Evolutionary conservation across 2,329 filamentous ascomycete genomes (phyloP).

Genomic region (Aspergillus oerlinghausenensis): DNA sequence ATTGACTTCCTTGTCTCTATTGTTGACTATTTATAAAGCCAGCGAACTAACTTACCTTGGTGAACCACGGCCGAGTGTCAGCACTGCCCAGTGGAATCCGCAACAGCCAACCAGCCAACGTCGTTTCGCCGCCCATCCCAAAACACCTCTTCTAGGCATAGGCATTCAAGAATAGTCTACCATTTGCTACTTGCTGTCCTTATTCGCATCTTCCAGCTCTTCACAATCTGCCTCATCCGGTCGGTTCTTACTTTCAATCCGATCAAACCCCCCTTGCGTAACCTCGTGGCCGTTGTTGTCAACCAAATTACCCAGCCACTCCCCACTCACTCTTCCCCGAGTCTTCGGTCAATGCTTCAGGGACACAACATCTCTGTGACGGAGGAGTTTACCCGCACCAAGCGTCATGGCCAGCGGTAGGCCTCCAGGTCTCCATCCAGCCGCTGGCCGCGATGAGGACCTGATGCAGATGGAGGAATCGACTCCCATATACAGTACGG

Average conservation of each 20-base stretch:
- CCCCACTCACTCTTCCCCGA: conserved; percentile 4
- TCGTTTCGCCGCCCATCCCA: not conserved
- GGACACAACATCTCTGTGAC: conserved; percentile 26
- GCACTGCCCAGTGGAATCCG: not conserved
- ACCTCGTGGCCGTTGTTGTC: conserved; percentile 1
- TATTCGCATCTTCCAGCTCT: not conserved
- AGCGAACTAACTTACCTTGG: not conserved
- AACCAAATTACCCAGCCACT: conserved; percentile 3
- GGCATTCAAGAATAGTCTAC: not conserved
- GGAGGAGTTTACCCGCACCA: conserved; percentile 33
- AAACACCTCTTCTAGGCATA: not conserved
- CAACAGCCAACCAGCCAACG: not conserved
- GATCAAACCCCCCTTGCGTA: conserved; percentile 5
- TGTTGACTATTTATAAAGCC: not conserved
- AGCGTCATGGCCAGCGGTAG: conserved; percentile 48
- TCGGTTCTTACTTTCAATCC: not conserved
- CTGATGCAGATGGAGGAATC: conserved; percentile 40
- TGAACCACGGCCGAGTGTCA: not conserved
- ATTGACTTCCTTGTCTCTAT: not conserved
- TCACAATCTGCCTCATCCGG: not conserved
- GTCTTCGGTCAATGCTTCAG: conserved; percentile 36
- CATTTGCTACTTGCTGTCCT: not conserved
- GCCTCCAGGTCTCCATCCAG: conserved; percentile 48
- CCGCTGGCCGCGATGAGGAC: conserved; percentile 41
- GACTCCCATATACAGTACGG: conserved; percentile 60